Evolutionary conservation across 345 rosid species (phyloP).

Genomic region (Arabis hirsuta): DNA sequence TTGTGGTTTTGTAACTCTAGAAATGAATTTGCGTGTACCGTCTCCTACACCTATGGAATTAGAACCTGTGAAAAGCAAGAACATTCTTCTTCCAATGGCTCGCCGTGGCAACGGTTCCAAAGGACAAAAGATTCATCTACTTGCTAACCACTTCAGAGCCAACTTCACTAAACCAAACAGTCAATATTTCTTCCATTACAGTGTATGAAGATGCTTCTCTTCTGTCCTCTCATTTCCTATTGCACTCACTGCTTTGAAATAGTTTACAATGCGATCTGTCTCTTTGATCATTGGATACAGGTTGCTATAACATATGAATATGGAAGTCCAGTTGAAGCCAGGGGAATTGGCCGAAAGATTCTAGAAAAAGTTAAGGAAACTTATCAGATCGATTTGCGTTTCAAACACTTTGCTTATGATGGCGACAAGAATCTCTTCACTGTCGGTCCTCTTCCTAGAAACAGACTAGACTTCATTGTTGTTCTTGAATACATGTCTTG

Average conservation of each 20-base stretch:
- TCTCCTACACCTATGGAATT: slow-evolving; percentile 55
- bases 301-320: slow-evolving; percentile 72
- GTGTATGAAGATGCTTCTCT: slow-evolving; percentile 58
- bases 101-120: slow-evolving; percentile 62
- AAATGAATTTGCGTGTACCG: too few relatives aligned
- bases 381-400: slow-evolving; percentile 55
- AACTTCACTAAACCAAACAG: slow-evolving; percentile 52
- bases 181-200: slow-evolving; percentile 64
- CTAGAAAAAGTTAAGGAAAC: slow-evolving; percentile 67
- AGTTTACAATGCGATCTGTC: not conserved
- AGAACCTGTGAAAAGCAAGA: slow-evolving; percentile 52
- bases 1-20: slow-evolving; percentile 10
- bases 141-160: slow-evolving; percentile 76
- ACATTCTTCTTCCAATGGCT: slow-evolving; percentile 54
- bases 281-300: slow-evolving; percentile 38
- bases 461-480: slow-evolving; percentile 64
- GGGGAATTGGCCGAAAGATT: slow-evolving; percentile 69
- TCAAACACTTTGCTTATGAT: slow-evolving; percentile 78
- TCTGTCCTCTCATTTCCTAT: not conserved
- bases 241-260: not conserved
- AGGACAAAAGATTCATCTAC: slow-evolving; percentile 57
- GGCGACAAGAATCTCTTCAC: slow-evolving; percentile 80
- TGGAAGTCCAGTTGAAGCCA: slow-evolving; percentile 66
- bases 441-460: slow-evolving; percentile 64
- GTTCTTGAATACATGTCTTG: slow-evolving; percentile 61